phyloP scores from a whole-genome alignment of 2,329 filamentous ascomycete species.

The Aspergillus candidus region DNA sequence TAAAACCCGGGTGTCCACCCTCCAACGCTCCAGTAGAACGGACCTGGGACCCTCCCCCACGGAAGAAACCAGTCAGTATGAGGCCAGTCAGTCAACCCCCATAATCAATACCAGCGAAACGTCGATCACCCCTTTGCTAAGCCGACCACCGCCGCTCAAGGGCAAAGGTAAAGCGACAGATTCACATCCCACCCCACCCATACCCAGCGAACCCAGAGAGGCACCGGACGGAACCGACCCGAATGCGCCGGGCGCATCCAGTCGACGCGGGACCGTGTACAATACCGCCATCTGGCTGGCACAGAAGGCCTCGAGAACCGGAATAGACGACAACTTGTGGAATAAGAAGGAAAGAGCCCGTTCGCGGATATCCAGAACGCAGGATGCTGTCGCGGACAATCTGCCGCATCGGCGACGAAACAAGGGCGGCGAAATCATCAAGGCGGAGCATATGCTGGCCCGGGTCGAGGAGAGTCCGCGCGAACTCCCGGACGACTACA shows the following conservation, averaged over 20 bases:
- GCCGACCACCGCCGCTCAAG: constrained; percentile 13
- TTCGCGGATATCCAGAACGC: constrained; percentile 32
- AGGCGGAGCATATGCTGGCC: constrained; percentile 64
- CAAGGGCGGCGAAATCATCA: constrained; percentile 57
- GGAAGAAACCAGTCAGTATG: constrained; percentile 7
- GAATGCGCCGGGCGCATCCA: constrained; percentile 12
- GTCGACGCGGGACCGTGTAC: not conserved
- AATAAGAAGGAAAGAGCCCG: constrained; percentile 37
- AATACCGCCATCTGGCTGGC: no score
- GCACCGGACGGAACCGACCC: no score
- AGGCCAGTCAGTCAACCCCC: constrained; percentile 16
- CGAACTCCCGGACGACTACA: constrained; percentile 54
- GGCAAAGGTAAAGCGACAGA: constrained; percentile 14
- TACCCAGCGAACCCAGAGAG: no score
- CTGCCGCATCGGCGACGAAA: constrained; percentile 33
- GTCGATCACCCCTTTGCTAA: constrained; percentile 31
- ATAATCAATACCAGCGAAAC: constrained; percentile 24
- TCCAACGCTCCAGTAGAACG: no score
- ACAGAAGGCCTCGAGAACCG: constrained; percentile 38
- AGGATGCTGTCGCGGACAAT: constrained; percentile 29
- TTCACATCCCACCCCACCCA: no score
- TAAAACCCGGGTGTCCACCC: not conserved
- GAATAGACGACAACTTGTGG: constrained; percentile 39
- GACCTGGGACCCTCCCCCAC: no score
- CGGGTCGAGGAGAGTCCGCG: constrained; percentile 52